Evolutionary conservation across 2,329 filamentous ascomycete species (phyloP).

Genomic region (Xylariaceae sp.): DNA sequence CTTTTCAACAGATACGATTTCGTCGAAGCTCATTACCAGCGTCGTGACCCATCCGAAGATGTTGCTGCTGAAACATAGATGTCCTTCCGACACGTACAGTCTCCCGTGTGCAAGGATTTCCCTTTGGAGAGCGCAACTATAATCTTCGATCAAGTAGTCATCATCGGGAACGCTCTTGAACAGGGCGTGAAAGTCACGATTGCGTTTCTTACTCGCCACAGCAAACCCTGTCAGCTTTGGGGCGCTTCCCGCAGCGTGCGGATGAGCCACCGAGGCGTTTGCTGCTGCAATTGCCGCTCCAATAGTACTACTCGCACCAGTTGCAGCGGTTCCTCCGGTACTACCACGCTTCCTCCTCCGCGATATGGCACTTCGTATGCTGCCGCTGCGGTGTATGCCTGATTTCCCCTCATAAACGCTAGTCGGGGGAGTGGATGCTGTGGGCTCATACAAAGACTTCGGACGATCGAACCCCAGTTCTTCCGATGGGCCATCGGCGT

Average conservation of each 20-base stretch:
- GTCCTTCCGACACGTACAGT: constrained; percentile 93
- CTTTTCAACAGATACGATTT: constrained; percentile 95
- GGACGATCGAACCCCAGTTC: constrained; percentile 36
- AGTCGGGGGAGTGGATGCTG: constrained; percentile 55
- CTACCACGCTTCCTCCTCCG: constrained; percentile 75
- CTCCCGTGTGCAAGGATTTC: constrained; percentile 93
- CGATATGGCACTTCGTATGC: constrained; percentile 58
- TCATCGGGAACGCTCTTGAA: constrained; percentile 98
- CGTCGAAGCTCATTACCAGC: constrained; percentile 95
- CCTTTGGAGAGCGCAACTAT: constrained; percentile 91
- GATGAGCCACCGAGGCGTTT: constrained; percentile 64
- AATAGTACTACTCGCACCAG: constrained; percentile 59
- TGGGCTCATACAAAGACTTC: constrained; percentile 47
- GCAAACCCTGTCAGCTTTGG: constrained; percentile 91
- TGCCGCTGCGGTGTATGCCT: constrained; percentile 60
- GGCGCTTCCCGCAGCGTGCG: constrained; percentile 51
- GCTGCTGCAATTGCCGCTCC: constrained; percentile 69
- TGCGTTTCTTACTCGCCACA: constrained; percentile 92
- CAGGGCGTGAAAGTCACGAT: constrained; percentile 86
- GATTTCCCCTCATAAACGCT: constrained; percentile 61
- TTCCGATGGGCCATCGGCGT: constrained; percentile 33
- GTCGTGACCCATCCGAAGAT: constrained; percentile 98
- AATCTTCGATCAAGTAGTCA: constrained; percentile 97
- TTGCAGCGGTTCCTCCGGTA: constrained; percentile 61
- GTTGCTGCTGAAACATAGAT: constrained; percentile 98